These are phyloP conservation scores for Camptophora hylomeconis DNA, from an alignment of 2,329 filamentous ascomycete genomes.

Conservation along the genomic window DNA sequence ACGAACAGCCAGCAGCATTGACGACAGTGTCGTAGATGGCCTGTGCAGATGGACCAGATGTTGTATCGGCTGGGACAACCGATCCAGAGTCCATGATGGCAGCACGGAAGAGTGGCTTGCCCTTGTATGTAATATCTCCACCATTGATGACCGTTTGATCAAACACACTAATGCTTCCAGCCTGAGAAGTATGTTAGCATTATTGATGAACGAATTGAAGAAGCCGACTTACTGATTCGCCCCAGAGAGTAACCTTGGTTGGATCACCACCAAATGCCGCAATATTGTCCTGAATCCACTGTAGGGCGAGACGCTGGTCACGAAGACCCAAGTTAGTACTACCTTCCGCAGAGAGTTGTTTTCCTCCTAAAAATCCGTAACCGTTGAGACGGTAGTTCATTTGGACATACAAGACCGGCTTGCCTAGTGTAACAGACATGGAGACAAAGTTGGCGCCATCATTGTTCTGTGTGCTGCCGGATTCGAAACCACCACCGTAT, in stretches of 20 bases:
- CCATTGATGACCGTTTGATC: no score
- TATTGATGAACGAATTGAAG: no score
- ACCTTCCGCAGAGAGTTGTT: slow-evolving; percentile 29
- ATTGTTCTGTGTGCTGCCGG: slow-evolving; percentile 22
- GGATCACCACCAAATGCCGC: slow-evolving; percentile 47
- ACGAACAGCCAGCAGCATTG: slow-evolving; percentile 43
- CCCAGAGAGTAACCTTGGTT: slow-evolving; percentile 39
- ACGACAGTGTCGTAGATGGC: slow-evolving; percentile 51
- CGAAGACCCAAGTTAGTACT: slow-evolving; percentile 32
- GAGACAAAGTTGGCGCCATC: slow-evolving; percentile 1
- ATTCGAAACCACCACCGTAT: slow-evolving; percentile 26
- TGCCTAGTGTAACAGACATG: background rate
- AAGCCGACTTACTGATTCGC: slow-evolving; percentile 10
- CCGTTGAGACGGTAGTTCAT: slow-evolving; percentile 33
- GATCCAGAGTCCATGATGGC: slow-evolving; percentile 18
- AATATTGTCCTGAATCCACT: slow-evolving; percentile 50
- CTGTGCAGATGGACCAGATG: no score
- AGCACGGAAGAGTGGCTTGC: slow-evolving; percentile 17
- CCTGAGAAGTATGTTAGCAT: no score
- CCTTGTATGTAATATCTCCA: no score
- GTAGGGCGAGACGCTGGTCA: slow-evolving; percentile 46
- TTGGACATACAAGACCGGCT: slow-evolving; percentile 7
- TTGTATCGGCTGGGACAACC: no score
- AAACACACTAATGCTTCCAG: no score
- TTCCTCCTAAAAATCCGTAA: slow-evolving; percentile 35